These are phyloP conservation scores for Tylopilus rubrobrunneus DNA, from an alignment of 768 basidiomycete genomes.

Conservation along the genomic window DNA sequence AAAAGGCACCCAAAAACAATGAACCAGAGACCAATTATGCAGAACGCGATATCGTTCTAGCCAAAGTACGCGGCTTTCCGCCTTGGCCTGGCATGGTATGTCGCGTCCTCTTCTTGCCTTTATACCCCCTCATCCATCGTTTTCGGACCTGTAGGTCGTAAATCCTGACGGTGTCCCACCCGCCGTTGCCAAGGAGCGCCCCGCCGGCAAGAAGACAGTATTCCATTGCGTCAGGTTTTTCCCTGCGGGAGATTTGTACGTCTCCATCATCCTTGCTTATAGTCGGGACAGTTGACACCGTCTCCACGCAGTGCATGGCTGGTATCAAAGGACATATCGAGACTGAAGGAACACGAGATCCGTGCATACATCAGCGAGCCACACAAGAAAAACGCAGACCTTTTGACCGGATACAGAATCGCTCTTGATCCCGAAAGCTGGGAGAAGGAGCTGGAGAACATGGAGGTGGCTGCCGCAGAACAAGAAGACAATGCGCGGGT, in stretches of 20 bases:
- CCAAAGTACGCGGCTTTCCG: constrained; percentile 90
- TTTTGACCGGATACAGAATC: constrained; percentile 73
- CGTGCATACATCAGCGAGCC: constrained; percentile 76
- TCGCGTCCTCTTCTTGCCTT: constrained; percentile 26
- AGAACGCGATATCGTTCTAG: constrained; percentile 82
- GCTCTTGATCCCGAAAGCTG: constrained; percentile 70
- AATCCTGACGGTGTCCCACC: constrained; percentile 65
- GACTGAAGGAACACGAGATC: constrained; percentile 76
- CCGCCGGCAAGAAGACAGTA: constrained; percentile 63
- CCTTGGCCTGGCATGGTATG: constrained; percentile 94
- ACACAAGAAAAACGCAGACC: constrained; percentile 71
- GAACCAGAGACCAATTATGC: constrained; percentile 51
- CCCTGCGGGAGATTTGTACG: constrained; percentile 91
- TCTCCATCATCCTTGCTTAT: constrained; percentile 22
- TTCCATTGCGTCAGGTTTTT: constrained; percentile 85
- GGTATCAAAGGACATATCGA: constrained; percentile 74
- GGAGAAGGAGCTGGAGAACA: constrained; percentile 44
- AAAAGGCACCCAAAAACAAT: constrained; percentile 45
- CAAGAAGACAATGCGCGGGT: constrained; percentile 58
- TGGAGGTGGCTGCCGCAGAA: constrained; percentile 35
- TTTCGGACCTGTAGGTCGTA: constrained; percentile 55
- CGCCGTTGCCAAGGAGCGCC: constrained; percentile 65
- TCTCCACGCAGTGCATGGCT: constrained; percentile 71
- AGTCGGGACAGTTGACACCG: constrained; percentile 7
- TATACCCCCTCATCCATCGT: constrained; percentile 8